Conservation (phyloP, 129 eudicot species). For the Pittosporum tobira region DNA sequence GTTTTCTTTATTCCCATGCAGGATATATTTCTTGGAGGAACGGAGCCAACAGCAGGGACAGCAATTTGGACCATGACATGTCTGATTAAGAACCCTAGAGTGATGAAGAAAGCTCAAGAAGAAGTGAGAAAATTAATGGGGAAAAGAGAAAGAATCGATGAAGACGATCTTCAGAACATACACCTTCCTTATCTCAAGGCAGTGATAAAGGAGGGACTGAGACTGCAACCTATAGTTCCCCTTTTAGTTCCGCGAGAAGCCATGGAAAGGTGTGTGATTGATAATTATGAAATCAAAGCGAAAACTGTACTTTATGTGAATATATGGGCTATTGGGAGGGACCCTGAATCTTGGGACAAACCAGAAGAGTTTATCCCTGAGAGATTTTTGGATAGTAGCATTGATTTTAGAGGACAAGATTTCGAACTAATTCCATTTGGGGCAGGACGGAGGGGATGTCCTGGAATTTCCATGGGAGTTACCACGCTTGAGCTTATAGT, state of each 20-base stretch:
- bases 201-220: constrained; percentile 21
- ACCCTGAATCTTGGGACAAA: constrained; percentile 24
- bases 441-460: constrained; percentile 30
- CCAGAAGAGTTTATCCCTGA: constrained; percentile 31
- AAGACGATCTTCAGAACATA: constrained; percentile 20
- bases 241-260: constrained; percentile 25
- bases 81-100: constrained; percentile 26
- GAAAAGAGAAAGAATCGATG: constrained; percentile 14
- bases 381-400: constrained; percentile 21
- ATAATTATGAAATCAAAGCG: constrained; percentile 16
- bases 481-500: constrained; percentile 19
- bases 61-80: constrained; percentile 37
- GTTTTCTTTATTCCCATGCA: background rate
- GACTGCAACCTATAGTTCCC: constrained; percentile 28
- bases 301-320: constrained; percentile 27
- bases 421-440: constrained; percentile 28
- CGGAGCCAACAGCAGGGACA: constrained; percentile 29
- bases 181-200: constrained; percentile 22
- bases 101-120: constrained; percentile 36
- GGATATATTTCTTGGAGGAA: constrained; percentile 29
- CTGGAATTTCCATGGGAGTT: constrained; percentile 25
- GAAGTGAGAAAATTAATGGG: constrained; percentile 25
- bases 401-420: constrained; percentile 31
- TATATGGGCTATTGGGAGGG: constrained; percentile 28
- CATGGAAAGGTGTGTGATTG: constrained; percentile 6